Evolutionary conservation across 768 basidiomycete genomes (phyloP), one percentile per base, ranked within the genome.

Genomic region (Gyrodon lividus): DNA sequence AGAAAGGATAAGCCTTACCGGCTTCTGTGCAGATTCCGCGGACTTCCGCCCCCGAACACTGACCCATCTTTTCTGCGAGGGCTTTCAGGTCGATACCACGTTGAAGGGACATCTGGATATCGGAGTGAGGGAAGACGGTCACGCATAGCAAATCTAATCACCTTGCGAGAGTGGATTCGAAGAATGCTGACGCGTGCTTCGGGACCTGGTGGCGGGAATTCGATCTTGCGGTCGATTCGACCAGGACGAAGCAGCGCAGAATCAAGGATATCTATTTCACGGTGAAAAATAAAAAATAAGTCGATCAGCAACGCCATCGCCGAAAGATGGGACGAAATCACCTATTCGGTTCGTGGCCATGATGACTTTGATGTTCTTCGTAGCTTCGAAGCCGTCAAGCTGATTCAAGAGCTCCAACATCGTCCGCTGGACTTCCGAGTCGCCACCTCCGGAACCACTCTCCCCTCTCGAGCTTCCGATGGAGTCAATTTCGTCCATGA

Each of bases 401-500:
- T 94, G 90, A 63, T 92, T 92, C 59, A 94, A 70, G 68, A 94
- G 66, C 68, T 94, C 91, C 72, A 93, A 70, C 91, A 93, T 92
- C 50, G 91, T 94, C 48, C 91, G 74, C 74, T 94, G 90, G 52
- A 92, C 91, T 68, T 93, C 92, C 3, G 87, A 89, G 62, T 94
- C 91, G 2, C 91, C 90, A 37, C 86, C 86, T 19, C 90, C 89
- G n/a, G n/a, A n/a, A 73, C 85, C 85, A 28, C 78, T 74, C 58
- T 94, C 91, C 31, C 95, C 92, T 66, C 95, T 73, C 10, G 92
- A 92, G 56, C 87, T 89, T 48, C 96, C 96, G 64, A 98, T 98
- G 17, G 91, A 93, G 72, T 98, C 96, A 57, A 98, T 97, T 72
- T 98, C 96, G 67, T 98, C 96, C 94, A 98, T 97, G 77, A 98